Conservation (phyloP, 352 stramenopile genomes). For the Phytophthora capsici region DNA sequence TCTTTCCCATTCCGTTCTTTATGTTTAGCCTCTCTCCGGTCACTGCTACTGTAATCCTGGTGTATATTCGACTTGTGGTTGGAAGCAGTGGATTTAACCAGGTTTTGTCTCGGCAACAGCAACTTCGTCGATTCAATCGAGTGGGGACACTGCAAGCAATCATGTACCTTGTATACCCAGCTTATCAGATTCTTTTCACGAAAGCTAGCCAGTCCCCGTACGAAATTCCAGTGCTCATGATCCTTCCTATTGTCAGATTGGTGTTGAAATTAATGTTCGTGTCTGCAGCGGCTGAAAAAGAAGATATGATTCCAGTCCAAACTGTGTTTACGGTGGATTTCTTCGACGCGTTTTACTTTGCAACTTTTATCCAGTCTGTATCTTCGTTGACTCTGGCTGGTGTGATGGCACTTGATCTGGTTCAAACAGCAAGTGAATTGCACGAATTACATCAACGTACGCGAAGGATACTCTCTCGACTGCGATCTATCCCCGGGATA, state of each 20-base stretch:
- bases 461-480: neutral
- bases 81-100: constrained; percentile 9
- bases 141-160: constrained; percentile 13
- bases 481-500: neutral
- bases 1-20: constrained; percentile 33
- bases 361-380: constrained; percentile 17
- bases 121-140: constrained; percentile 7
- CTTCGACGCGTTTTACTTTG: constrained; percentile 27
- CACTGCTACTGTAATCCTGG: constrained; percentile 10
- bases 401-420: constrained; percentile 6
- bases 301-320: constrained; percentile 31
- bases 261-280: constrained; percentile 15
- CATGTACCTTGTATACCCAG: constrained; percentile 25
- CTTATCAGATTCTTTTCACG: constrained; percentile 25
- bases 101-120: constrained; percentile 2
- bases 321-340: constrained; percentile 28
- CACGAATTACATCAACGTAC: constrained; percentile 10
- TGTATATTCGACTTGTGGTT: constrained; percentile 17
- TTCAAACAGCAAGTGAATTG: constrained; percentile 13
- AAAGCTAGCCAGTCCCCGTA: constrained; percentile 8
- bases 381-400: neutral
- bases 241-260: constrained; percentile 11
- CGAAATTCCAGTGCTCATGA: constrained; percentile 21
- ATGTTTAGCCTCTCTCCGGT: constrained; percentile 15
- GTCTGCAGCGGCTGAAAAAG: constrained; percentile 10